phyloP scores from a whole-genome alignment of 208 protist species.

The Leishmania arabica region DNA sequence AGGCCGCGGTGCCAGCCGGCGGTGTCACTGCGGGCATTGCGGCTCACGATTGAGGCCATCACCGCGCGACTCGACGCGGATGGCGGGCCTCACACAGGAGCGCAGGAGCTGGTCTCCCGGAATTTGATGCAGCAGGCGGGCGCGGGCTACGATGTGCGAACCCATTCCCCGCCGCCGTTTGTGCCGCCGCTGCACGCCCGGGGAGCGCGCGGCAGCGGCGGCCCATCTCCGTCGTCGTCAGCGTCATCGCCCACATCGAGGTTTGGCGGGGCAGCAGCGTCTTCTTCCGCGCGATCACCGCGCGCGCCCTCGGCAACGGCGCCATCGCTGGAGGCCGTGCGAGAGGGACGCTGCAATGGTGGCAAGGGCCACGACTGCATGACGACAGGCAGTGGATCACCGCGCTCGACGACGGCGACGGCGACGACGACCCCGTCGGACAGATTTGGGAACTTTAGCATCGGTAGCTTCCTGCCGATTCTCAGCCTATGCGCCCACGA shows the following conservation, averaged over 20 bases:
- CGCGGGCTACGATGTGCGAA: background rate
- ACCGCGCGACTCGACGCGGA: constrained; percentile 3
- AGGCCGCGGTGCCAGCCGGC: background rate
- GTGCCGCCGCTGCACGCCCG: background rate
- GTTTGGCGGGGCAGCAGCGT: background rate
- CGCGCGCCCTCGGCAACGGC: background rate
- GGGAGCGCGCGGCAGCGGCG: background rate
- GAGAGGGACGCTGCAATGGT: background rate
- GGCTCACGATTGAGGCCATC: constrained; percentile 9
- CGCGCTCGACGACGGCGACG: background rate
- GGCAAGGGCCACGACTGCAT: background rate
- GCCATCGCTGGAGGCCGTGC: background rate
- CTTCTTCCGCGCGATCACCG: background rate
- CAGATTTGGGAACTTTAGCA: constrained; percentile 16
- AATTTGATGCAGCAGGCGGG: background rate
- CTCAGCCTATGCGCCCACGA: constrained; percentile 21
- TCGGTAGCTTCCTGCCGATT: constrained; percentile 3
- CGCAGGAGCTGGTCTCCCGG: background rate
- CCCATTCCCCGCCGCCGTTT: constrained; percentile 1
- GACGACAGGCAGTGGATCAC: background rate
- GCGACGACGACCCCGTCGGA: background rate
- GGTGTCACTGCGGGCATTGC: constrained; percentile 16
- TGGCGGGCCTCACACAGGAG: constrained; percentile 11
- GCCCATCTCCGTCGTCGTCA: background rate
- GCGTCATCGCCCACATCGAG: background rate